phyloP scores from a whole-genome alignment of 139 green algal species.

The Chlorella sp. region DNA sequence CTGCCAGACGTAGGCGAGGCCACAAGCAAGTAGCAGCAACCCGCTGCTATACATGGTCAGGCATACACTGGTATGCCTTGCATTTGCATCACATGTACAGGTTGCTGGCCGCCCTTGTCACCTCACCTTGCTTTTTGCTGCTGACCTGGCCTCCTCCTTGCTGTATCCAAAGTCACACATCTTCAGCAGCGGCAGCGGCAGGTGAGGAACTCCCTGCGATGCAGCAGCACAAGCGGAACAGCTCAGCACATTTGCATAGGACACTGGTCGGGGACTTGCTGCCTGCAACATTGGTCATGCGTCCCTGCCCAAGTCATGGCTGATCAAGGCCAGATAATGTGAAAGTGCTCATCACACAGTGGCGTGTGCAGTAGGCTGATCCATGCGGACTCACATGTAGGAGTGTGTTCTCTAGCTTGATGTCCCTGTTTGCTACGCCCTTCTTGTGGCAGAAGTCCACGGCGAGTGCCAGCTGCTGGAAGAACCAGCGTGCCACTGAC shows the following conservation, averaged over 20 bases:
- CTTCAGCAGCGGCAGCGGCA: conserved; percentile 81
- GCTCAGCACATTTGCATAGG: no score
- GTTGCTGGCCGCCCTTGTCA: background rate
- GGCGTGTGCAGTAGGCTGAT: no score
- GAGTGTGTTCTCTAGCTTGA: conserved; percentile 97
- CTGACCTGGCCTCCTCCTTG: conserved; percentile 64
- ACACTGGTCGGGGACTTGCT: no score
- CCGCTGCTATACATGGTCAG: no score
- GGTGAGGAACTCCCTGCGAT: conserved; percentile 19
- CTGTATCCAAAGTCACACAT: conserved; percentile 94
- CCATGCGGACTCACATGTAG: conserved; percentile 54
- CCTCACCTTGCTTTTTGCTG: conserved; percentile 73
- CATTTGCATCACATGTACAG: background rate
- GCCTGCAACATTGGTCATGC: no score
- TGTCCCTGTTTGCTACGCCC: conserved; percentile 84
- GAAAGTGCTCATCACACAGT: no score
- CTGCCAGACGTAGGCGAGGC: no score
- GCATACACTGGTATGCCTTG: background rate
- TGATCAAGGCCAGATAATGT: no score
- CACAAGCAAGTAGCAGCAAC: no score
- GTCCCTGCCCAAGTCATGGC: no score
- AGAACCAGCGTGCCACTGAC: conserved; percentile 95
- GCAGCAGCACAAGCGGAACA: no score
- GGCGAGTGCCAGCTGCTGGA: conserved; percentile 91
- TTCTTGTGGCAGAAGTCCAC: conserved; percentile 91